Conservation (phyloP, 23 red algal species). For the Rhodosorus marinus region DNA sequence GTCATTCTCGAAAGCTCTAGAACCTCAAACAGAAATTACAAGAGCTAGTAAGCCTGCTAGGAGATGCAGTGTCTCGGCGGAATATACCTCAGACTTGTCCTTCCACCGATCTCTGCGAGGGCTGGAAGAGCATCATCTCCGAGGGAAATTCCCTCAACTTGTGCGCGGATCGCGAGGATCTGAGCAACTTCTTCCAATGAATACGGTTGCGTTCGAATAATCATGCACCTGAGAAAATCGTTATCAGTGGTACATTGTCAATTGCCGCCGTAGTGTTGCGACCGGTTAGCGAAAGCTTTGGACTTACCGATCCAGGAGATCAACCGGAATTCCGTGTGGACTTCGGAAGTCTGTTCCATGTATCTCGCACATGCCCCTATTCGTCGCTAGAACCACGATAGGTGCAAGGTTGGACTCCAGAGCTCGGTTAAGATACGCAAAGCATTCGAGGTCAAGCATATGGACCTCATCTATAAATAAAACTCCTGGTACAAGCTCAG, state of each 20-base stretch:
- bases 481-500: conserved; percentile 91
- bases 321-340: conserved; percentile 87
- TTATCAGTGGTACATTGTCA: no score
- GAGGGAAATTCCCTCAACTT: conserved; percentile 33
- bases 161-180: conserved; percentile 68
- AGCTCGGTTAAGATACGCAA: conserved; percentile 75
- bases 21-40: no score
- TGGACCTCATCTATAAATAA: conserved; percentile 99
- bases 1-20: no score
- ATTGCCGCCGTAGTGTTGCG: no score
- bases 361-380: conserved; percentile 83
- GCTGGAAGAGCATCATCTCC: conserved; percentile 37
- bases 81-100: conserved; percentile 73
- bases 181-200: conserved; percentile 61
- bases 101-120: conserved; percentile 46
- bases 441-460: conserved; percentile 93
- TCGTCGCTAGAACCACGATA: conserved; percentile 81
- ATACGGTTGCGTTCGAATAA: conserved; percentile 83
- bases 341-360: conserved; percentile 68
- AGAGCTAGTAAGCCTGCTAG: no score
- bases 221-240: no score
- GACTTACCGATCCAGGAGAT: conserved; percentile 85
- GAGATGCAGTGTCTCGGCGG: no score
- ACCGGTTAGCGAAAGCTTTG: no score
- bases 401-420: conserved; percentile 90